Percentiles rank a stretch among this genome's conserved stretches.
Evolutionary conservation across 139 green algal species (phyloP).

Genomic region (Micromonas pusilla): DNA sequence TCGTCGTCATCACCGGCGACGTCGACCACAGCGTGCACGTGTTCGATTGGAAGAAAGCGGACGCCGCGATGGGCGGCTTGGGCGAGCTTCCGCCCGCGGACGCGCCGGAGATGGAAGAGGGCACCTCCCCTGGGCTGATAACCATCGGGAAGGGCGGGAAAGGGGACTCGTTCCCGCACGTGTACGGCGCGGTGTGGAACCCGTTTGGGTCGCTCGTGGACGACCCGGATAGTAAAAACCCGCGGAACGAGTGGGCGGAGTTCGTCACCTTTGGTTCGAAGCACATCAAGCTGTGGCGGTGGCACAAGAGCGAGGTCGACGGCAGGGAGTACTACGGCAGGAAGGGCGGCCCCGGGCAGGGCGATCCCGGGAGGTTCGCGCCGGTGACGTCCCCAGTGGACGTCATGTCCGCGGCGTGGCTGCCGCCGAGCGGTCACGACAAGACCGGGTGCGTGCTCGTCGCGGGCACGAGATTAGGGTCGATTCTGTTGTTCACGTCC

Average conservation of each 20-base stretch:
- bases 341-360: not conserved
- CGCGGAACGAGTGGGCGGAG: not conserved
- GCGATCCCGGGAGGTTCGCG: not conserved
- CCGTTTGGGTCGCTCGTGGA: conserved; percentile 9
- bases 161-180: conserved; percentile 30
- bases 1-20: conserved; percentile 54
- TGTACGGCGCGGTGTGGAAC: conserved; percentile 67
- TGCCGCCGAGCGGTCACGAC: not conserved
- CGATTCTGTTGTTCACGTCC: not conserved
- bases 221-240: not conserved
- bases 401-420: not conserved
- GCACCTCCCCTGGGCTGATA: not conserved
- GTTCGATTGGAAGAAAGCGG: conserved; percentile 54
- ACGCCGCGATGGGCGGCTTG: not conserved
- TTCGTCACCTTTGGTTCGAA: conserved; percentile 19
- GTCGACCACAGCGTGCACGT: conserved; percentile 61
- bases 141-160: not conserved
- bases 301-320: not conserved
- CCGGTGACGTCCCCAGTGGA: not conserved
- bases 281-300: conserved; percentile 20
- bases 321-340: not conserved
- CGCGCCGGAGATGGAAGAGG: not conserved
- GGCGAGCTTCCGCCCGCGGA: not conserved
- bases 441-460: not conserved
- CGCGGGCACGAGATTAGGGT: not conserved